These are phyloP conservation scores for Neonectria coccinea DNA, from an alignment of 2,329 filamentous ascomycete genomes.

Conservation along the genomic window DNA sequence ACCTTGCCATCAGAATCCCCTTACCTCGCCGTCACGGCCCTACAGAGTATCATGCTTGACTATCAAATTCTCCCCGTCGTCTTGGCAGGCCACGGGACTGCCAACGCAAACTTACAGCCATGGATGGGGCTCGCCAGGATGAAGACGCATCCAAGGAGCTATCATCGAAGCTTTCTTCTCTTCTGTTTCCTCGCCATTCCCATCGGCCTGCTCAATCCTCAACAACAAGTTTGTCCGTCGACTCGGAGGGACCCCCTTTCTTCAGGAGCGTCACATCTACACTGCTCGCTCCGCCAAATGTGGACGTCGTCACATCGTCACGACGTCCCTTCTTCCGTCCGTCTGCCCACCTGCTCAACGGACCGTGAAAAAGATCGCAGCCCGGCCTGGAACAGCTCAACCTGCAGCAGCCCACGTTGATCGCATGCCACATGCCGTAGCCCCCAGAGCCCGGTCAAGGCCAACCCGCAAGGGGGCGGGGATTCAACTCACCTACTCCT, in stretches of 20 bases:
- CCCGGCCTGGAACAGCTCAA: constrained; percentile 21
- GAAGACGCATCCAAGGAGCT: neutral
- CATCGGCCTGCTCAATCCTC: neutral
- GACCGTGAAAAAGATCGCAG: constrained; percentile 22
- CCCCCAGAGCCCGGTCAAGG: constrained; percentile 4
- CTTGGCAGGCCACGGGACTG: neutral
- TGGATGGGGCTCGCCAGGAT: neutral
- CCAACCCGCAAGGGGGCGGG: constrained; percentile 7
- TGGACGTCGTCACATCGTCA: neutral
- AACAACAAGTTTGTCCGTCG: neutral
- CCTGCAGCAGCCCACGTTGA: constrained; percentile 36
- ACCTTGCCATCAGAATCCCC: constrained; percentile 7
- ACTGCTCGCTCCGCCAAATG: constrained; percentile 4
- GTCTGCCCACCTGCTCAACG: constrained; percentile 12
- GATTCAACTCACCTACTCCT: constrained; percentile 14
- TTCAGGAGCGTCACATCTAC: constrained; percentile 5
- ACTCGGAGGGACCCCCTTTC: neutral
- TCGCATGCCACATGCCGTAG: constrained; percentile 26
- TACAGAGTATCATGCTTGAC: neutral
- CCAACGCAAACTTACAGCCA: neutral
- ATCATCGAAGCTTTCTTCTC: neutral
- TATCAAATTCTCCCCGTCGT: constrained; percentile 4
- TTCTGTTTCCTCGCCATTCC: neutral
- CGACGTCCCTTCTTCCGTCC: neutral
- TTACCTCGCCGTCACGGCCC: neutral